A percentile compares a stretch with the other conserved stretches of the same genome.
These are phyloP conservation scores for Xylariomycetidae sp. DNA, from an alignment of 2,329 filamentous ascomycete species.

Conservation along the genomic window DNA sequence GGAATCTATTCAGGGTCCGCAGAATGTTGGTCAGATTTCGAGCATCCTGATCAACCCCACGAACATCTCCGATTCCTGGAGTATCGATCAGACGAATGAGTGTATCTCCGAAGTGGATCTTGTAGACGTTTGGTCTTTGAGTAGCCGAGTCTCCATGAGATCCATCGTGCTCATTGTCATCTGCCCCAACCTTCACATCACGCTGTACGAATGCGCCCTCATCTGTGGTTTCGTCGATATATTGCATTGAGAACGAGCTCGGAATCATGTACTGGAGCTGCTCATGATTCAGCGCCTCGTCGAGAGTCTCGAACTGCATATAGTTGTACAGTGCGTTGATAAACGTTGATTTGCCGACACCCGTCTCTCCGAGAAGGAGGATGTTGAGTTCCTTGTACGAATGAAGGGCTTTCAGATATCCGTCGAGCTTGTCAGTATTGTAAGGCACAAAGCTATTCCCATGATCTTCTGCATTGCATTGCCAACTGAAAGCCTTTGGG, in stretches of 20 bases:
- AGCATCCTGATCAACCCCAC: constrained; percentile 31
- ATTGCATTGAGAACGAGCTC: constrained; percentile 32
- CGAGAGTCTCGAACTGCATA: constrained; percentile 30
- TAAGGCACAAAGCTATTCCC: constrained; percentile 4
- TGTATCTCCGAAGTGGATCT: constrained; percentile 21
- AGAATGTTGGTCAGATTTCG: constrained; percentile 37
- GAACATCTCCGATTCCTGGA: constrained; percentile 37
- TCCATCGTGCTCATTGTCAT: constrained; percentile 29
- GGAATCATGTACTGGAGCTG: constrained; percentile 33
- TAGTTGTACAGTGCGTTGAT: constrained; percentile 47
- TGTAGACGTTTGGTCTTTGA: constrained; percentile 29
- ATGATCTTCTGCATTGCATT: constrained; percentile 6
- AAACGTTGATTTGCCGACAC: constrained; percentile 44
- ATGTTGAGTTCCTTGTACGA: constrained; percentile 34
- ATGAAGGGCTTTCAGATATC: constrained; percentile 12
- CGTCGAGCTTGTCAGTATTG: not conserved
- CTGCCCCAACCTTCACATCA: constrained; percentile 25
- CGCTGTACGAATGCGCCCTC: constrained; percentile 24
- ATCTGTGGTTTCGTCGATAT: constrained; percentile 16
- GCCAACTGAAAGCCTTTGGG: constrained; percentile 2
- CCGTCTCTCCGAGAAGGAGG: constrained; percentile 42
- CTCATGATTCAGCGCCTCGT: constrained; percentile 30
- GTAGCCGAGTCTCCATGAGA: constrained; percentile 31
- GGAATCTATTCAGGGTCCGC: constrained; percentile 26
- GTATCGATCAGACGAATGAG: constrained; percentile 37